Evolutionary conservation across 2,329 filamentous ascomycete species (phyloP).

Genomic region (Chaetomium sp.): DNA sequence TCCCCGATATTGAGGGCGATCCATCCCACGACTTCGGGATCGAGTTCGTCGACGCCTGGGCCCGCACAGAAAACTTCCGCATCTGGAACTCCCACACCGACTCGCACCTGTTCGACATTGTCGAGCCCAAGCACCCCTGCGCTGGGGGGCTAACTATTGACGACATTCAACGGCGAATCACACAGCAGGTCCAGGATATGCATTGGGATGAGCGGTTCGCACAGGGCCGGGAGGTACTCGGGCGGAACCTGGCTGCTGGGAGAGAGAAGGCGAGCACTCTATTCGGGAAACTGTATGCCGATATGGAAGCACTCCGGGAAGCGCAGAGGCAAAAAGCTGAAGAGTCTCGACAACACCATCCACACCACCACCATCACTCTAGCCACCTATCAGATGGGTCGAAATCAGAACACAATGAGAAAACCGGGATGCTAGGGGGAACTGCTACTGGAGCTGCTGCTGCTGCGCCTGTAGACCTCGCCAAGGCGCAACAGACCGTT

Average conservation of each 20-base stretch:
- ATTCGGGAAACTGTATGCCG: constrained; percentile 82
- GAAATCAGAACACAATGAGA: background rate
- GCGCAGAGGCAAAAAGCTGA: constrained; percentile 59
- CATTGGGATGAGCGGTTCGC: constrained; percentile 88
- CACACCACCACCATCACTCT: background rate
- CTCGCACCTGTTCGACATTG: constrained; percentile 85
- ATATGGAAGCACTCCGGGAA: constrained; percentile 77
- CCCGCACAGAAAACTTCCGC: constrained; percentile 79
- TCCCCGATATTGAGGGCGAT: constrained; percentile 69
- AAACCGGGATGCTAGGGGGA: background rate
- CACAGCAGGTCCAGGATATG: constrained; percentile 87
- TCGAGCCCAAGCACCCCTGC: constrained; percentile 87
- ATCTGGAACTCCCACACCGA: constrained; percentile 80
- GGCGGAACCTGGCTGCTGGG: constrained; percentile 82
- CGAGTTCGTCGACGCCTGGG: constrained; percentile 86
- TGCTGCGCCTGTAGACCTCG: constrained; percentile 14
- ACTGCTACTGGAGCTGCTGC: background rate
- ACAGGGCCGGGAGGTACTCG: constrained; percentile 74
- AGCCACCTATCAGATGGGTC: background rate
- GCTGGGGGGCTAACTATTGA: constrained; percentile 89
- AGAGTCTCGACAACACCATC: constrained; percentile 36
- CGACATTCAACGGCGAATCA: constrained; percentile 82
- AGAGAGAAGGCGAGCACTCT: constrained; percentile 81
- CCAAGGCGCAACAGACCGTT: constrained; percentile 40
- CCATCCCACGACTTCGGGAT: constrained; percentile 75